Base-by-base conservation (phyloP, 352 stramenopile genomes). In the Pythium biforme region DNA sequence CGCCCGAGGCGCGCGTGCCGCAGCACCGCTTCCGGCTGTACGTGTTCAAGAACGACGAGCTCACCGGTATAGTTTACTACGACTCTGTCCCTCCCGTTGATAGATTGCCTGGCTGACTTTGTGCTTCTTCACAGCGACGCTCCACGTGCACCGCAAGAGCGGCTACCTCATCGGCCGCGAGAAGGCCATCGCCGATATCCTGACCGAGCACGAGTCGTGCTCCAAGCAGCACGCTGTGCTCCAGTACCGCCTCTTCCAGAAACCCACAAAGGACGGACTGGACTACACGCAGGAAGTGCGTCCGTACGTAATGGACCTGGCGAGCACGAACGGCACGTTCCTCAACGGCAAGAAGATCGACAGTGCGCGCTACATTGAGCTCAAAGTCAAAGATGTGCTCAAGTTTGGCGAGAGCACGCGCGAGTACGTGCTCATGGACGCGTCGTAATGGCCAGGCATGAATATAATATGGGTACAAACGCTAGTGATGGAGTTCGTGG, bases 281-380 rank as follows among this genome's bases (percentile, higher is more conserved):
- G 66, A 71, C 50, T 83, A 81, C 51, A 62, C 76, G 56, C 80
- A 83, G 47, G 72, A 90, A 26, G 83, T 95, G 64, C 79, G 81
- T 23, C 97, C 97, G 4, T 99, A 99, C 81, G 77, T 99, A 41
- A 95, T 99, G 89, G 97, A 99, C 75, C 81, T 99, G 27, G 86
- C 98, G 69, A 98, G 89, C 75, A 98, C 96, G 23, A 99, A 99
- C 82, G 94, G 90, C 25, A 99, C 97, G n/a, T 97, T 96, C 53
- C 78, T 99, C 9, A 99, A 99, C 72, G 95, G 95, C 12, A 79
- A 95, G 37, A 73, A 79, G 48, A 86, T 99, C 51, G 96, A 98
- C 23, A 62, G 82, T 39, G 93, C 93, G 33, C 89, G 97, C 25
- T 99, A 99, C 83, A 97, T 99, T 58, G 92, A 99, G 74, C 80